Evolutionary conservation across 164 flowering plant species (phyloP), one percentile per base, ranked within the genome.

Genomic region (Malania oleifera): DNA sequence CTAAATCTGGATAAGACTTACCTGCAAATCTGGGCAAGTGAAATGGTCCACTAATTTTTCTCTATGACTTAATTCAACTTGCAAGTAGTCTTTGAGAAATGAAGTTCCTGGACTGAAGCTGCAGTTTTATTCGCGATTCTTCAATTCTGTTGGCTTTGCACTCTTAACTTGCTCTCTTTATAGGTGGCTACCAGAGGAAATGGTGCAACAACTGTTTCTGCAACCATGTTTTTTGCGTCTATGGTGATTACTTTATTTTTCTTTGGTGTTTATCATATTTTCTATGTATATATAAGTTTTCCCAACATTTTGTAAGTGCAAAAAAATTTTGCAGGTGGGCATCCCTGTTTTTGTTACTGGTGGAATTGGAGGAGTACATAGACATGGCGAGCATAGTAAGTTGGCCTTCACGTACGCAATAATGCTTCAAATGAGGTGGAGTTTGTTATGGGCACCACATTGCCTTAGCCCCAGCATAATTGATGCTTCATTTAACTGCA

Each of bases 161-260:
- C 15, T 55, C 27, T 18, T 50, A 14, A 31, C 3, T 40, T 74
- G 27, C 43, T 34, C 13, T 43, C 4, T 55, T 63, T 58, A 37
- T 72, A 92, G 96, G 90, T 92, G 65, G 95, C 96, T 22, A 76
- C 69, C 8, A 58, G 76, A 69, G 85, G 85, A 27, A 87, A 82
- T 80, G 98, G 98, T 56, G 98, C 97, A 49, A 90, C 97, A 26
- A 87, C 98, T 58, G 96, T 93, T 65, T 93, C 98, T 57, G 90
- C 97, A 40, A 84, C 95, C 28, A 89, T 92, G 95, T 75, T 78
- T 71, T 80, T 90, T 74, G 95, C 98, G 64, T 82, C 98, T 29
- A 75, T 72, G 98, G 98, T 92, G 51, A 55, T 22, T 34, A 44
- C 24, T 56, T 17, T 27, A 10, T 37, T 68, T 48, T 53, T 50